Evolutionary conservation across 495 filamentous ascomycete genomes (phyloP), one percentile per base, ranked within the genome.

Genomic region (Aspergillus haitiensis): DNA sequence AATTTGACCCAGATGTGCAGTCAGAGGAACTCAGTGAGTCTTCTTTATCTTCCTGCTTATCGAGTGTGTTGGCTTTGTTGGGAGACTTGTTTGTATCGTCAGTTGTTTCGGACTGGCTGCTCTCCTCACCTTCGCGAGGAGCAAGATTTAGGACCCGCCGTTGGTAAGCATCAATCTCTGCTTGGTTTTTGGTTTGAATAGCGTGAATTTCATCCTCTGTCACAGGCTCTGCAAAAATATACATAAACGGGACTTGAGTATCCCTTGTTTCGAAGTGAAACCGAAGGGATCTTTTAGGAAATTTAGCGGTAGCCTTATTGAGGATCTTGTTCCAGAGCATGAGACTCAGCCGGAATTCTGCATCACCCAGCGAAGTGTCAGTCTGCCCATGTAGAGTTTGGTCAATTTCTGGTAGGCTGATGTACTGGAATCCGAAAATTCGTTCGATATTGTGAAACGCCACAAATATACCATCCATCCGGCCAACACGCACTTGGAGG

Each of bases 391-490:
- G 94, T 7, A 99, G 68, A 0, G 89, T 80, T 12, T 76, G 69
- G 70, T 99, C 94, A 89, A 99, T 94, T 66, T 98, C 95, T 2
- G 79, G 64, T 12, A 97, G 71, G 56, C 85, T 84, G 55, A 99
- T 78, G 67, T 99, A 99, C 71, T 98, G 94, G 73, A 99, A 99
- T 0, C 94, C 94, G 68, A 99, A 99, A 45, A 99, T 96, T 36
- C 91, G 86, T 70, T 96, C 82, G 6, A 91, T 87, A 66, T 99
- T 99, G 75, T 99, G 94, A 70, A 86, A 98, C 11, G 95, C 95
- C n/a, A 97, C 90, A 64, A 97, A 98, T 51, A 98, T 97, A 52
- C 94, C 94, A 63, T 98, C 93, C 94, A 99, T 99, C 18, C 95
- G 86, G 32, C 94, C 94, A 81, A 98, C 91, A 21, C 94, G 86